These are phyloP conservation scores for Straminergon stramineum DNA, from an alignment of 225 moss, liverwort and hornwort genomes.

Conservation along the genomic window DNA sequence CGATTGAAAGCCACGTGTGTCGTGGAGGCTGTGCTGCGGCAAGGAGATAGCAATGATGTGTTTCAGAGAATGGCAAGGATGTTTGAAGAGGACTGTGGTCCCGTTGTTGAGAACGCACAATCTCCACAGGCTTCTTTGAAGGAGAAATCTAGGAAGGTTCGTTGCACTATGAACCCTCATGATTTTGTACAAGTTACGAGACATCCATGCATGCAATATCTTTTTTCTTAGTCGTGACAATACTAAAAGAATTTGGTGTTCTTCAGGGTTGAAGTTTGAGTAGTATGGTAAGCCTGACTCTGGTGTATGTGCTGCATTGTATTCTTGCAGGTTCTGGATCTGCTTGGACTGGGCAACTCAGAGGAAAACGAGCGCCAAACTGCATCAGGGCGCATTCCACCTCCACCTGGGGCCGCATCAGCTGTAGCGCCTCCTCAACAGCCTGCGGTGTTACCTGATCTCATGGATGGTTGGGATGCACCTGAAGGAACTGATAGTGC, in stretches of 20 bases:
- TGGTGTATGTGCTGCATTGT: not conserved
- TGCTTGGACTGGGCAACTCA: constrained; percentile 55
- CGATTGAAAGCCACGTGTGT: constrained; percentile 91
- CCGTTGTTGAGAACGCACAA: constrained; percentile 63
- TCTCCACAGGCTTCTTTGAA: constrained; percentile 87
- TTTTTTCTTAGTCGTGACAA: not conserved
- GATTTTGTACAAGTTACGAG: not conserved
- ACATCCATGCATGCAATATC: not conserved
- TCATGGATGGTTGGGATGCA: constrained; percentile 69
- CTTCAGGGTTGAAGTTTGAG: not conserved
- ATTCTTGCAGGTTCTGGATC: constrained; percentile 65
- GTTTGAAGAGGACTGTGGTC: constrained; percentile 81
- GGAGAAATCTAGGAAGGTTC: constrained; percentile 95
- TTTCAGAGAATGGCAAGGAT: constrained; percentile 55
- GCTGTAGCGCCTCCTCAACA: constrained; percentile 14
- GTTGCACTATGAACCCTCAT: not conserved
- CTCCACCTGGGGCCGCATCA: constrained; percentile 26
- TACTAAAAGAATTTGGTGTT: not conserved
- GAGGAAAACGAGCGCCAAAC: constrained; percentile 23
- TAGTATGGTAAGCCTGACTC: not conserved
- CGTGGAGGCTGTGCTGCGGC: constrained; percentile 62
- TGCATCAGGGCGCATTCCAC: constrained; percentile 17
- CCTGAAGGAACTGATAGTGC: constrained; percentile 27
- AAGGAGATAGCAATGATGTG: constrained; percentile 58
- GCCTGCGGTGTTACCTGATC: constrained; percentile 67